phyloP scores from a whole-genome alignment of 169 alveolate genomes.

The Cryptosporidium meleagridis region DNA sequence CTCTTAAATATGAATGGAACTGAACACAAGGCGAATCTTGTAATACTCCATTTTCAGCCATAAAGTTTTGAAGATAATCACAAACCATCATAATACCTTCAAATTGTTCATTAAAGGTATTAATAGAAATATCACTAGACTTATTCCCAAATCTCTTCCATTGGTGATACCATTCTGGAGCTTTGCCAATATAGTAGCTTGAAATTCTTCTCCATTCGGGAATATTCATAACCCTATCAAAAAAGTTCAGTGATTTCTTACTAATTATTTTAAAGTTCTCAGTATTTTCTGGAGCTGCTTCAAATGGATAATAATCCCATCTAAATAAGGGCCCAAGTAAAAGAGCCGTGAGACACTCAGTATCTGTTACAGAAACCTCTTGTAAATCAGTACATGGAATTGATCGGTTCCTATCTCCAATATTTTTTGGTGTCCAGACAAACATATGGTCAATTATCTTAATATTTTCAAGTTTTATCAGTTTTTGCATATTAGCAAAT shows the following conservation, averaged over 20 bases:
- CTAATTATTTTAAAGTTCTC: slow-evolving; percentile 2
- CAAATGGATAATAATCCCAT: slow-evolving; percentile 60
- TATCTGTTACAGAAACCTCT: slow-evolving; percentile 39
- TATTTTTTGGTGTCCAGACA: slow-evolving; percentile 57
- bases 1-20: slow-evolving; percentile 57
- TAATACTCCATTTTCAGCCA: slow-evolving; percentile 8
- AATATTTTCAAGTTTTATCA: slow-evolving; percentile 41
- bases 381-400: slow-evolving; percentile 36
- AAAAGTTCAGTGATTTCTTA: slow-evolving; percentile 25
- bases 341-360: slow-evolving; percentile 56
- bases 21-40: slow-evolving; percentile 43
- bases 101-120: slow-evolving; percentile 64
- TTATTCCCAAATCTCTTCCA: slow-evolving; percentile 43
- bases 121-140: background rate
- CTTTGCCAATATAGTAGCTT: slow-evolving; percentile 59
- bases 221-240: slow-evolving; percentile 14
- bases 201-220: slow-evolving; percentile 75
- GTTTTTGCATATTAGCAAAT: slow-evolving; percentile 43
- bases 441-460: slow-evolving; percentile 59
- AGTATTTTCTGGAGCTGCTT: slow-evolving; percentile 36
- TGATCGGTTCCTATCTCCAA: slow-evolving; percentile 44
- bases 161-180: slow-evolving; percentile 48
- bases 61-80: slow-evolving; percentile 44
- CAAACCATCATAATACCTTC: slow-evolving; percentile 71
- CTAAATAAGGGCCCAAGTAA: slow-evolving; percentile 32